Evolutionary conservation across 1,284 basidiomycete species (phyloP).

Genomic region (Cerioporus squamosus): DNA sequence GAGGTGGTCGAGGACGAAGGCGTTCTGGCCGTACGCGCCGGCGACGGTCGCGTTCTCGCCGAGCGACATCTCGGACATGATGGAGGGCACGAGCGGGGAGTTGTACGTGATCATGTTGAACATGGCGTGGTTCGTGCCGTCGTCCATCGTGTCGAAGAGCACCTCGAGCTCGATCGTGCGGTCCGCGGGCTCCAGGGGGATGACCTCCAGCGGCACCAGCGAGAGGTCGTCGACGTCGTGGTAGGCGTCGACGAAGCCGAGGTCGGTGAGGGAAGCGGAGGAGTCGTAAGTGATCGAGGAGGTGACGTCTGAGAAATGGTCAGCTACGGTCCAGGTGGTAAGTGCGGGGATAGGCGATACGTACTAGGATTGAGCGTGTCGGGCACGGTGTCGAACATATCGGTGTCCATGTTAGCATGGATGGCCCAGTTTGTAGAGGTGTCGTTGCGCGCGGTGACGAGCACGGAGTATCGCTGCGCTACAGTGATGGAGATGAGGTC

Average conservation of each 20-base stretch:
- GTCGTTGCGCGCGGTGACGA: constrained; percentile 90
- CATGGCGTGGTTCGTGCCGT: constrained; percentile 80
- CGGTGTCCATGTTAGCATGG: constrained; percentile 87
- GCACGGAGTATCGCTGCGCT: constrained; percentile 93
- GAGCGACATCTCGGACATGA: constrained; percentile 79
- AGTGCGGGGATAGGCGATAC: constrained; percentile 29
- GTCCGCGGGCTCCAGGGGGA: constrained; percentile 48
- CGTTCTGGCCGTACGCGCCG: constrained; percentile 81
- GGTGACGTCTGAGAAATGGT: constrained; percentile 64
- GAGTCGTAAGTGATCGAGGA: constrained; percentile 71
- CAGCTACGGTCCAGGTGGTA: not conserved
- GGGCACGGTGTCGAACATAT: constrained; percentile 88
- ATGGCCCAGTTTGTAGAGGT: constrained; percentile 85
- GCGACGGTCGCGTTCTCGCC: constrained; percentile 71
- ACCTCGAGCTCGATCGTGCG: constrained; percentile 60
- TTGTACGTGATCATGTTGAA: constrained; percentile 79
- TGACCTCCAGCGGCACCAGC: constrained; percentile 58
- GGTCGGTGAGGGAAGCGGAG: constrained; percentile 51
- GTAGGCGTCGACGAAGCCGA: constrained; percentile 57
- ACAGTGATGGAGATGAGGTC: constrained; percentile 78
- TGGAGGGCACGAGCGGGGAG: constrained; percentile 68
- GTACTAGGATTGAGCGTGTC: constrained; percentile 72
- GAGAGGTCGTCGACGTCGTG: constrained; percentile 62
- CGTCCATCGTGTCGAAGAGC: constrained; percentile 73
- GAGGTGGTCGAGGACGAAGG: constrained; percentile 74